These are phyloP conservation scores for Cicer yamashitae DNA, from an alignment of 306 rosid species.

Conservation along the genomic window DNA sequence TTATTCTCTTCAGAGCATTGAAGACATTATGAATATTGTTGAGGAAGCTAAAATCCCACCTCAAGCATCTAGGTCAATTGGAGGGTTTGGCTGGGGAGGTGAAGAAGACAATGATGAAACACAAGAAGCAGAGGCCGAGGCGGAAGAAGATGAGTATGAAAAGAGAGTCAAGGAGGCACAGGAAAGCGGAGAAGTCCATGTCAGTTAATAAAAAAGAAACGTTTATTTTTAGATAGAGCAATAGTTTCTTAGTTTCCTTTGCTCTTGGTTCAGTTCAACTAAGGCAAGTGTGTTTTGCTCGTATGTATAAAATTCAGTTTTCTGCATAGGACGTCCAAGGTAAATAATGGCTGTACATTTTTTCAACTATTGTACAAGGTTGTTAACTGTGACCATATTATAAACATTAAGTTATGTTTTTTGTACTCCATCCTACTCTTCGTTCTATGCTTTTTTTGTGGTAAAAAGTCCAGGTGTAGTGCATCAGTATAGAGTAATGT, in stretches of 20 bases:
- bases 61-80: slow-evolving; percentile 59
- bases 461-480: neutral
- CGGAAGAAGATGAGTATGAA: slow-evolving; percentile 73
- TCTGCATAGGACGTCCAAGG: slow-evolving; percentile 48
- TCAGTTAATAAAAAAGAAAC: slow-evolving; percentile 41
- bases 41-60: slow-evolving; percentile 73
- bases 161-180: slow-evolving; percentile 80
- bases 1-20: slow-evolving; percentile 71
- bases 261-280: slow-evolving; percentile 45
- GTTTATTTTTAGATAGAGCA: slow-evolving; percentile 42
- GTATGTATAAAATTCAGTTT: slow-evolving; percentile 53
- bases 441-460: slow-evolving; percentile 1
- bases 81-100: slow-evolving; percentile 80
- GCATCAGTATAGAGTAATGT: neutral
- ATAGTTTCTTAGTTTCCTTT: slow-evolving; percentile 54
- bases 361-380: slow-evolving; percentile 37
- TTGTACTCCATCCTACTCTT: neutral
- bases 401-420: slow-evolving; percentile 43
- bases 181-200: slow-evolving; percentile 67
- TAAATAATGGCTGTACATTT: slow-evolving; percentile 53
- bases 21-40: slow-evolving; percentile 80
- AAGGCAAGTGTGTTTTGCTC: slow-evolving; percentile 45
- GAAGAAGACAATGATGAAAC: slow-evolving; percentile 67
- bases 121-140: slow-evolving; percentile 45
- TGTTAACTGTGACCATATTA: slow-evolving; percentile 38